Percentiles rank a stretch among this genome's conserved stretches.
These are phyloP conservation scores for Neopestalotiopsis rosae DNA, from an alignment of 2,329 filamentous ascomycete genomes.

Conservation along the genomic window DNA sequence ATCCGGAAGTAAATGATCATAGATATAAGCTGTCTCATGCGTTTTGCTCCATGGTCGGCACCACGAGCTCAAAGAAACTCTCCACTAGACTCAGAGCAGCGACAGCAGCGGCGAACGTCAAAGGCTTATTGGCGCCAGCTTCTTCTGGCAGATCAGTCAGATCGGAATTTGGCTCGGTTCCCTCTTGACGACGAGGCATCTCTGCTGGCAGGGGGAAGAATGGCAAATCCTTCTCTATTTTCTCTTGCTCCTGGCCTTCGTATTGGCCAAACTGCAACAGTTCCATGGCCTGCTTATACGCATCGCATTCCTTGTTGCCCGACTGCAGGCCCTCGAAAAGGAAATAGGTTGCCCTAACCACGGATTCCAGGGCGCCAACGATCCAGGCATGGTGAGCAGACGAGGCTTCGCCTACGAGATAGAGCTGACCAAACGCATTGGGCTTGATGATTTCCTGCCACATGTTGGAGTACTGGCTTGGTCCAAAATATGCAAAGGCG, in stretches of 20 bases:
- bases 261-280: background rate
- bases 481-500: conserved; percentile 40
- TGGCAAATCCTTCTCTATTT: background rate
- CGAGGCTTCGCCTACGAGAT: conserved; percentile 37
- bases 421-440: conserved; percentile 24
- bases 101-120: conserved; percentile 7
- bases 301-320: background rate
- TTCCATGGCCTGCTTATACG: background rate
- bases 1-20: no score
- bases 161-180: background rate
- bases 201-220: conserved; percentile 2
- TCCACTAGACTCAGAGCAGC: background rate
- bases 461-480: conserved; percentile 37
- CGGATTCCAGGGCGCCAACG: conserved; percentile 36
- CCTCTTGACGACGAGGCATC: conserved; percentile 3
- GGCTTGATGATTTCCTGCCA: conserved; percentile 33
- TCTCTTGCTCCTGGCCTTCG: background rate
- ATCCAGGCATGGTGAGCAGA: conserved; percentile 40
- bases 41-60: background rate
- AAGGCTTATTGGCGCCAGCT: background rate
- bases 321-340: conserved; percentile 6
- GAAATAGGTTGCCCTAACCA: conserved; percentile 19
- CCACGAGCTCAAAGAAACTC: conserved; percentile 5
- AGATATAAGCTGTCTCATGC: no score
- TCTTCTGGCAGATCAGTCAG: background rate